These are phyloP conservation scores for Brassica carinata DNA, from an alignment of 345 rosid species.

Conservation along the genomic window DNA sequence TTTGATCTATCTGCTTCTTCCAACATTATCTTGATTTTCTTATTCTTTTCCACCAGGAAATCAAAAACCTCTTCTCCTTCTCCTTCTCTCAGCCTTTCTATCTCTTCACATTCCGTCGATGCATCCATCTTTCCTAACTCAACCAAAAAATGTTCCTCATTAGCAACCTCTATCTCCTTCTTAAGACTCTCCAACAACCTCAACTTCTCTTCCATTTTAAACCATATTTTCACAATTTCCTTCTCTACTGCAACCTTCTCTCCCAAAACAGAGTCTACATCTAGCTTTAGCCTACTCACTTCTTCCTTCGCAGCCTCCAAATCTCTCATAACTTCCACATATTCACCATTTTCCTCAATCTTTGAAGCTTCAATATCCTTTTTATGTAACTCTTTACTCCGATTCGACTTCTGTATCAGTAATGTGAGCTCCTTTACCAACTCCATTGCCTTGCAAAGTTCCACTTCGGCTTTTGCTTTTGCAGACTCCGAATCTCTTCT, in stretches of 20 bases:
- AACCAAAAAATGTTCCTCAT: constrained; percentile 63
- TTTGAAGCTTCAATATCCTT: constrained; percentile 35
- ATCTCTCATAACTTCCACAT: constrained; percentile 55
- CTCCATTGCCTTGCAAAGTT: constrained; percentile 45
- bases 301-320: constrained; percentile 60
- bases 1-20: constrained; percentile 52
- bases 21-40: constrained; percentile 42
- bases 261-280: constrained; percentile 51
- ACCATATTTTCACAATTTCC: constrained; percentile 40
- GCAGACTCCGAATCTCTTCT: constrained; percentile 45
- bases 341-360: constrained; percentile 23
- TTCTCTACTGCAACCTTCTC: constrained; percentile 53
- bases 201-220: constrained; percentile 30
- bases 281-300: constrained; percentile 64
- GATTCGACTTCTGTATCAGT: constrained; percentile 48
- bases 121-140: constrained; percentile 74
- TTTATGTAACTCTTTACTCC: constrained; percentile 24
- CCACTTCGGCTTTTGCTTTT: constrained; percentile 51
- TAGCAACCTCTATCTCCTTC: constrained; percentile 62
- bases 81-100: constrained; percentile 51
- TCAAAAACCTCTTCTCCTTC: constrained; percentile 45
- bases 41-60: constrained; percentile 37
- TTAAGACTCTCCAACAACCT: constrained; percentile 45
- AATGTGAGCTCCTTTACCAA: constrained; percentile 49
- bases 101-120: constrained; percentile 48